Evolutionary conservation across 2,329 filamentous ascomycete species (phyloP), one percentile per base, ranked within the genome.

Genomic region (Gaeumannomyces sp.): DNA sequence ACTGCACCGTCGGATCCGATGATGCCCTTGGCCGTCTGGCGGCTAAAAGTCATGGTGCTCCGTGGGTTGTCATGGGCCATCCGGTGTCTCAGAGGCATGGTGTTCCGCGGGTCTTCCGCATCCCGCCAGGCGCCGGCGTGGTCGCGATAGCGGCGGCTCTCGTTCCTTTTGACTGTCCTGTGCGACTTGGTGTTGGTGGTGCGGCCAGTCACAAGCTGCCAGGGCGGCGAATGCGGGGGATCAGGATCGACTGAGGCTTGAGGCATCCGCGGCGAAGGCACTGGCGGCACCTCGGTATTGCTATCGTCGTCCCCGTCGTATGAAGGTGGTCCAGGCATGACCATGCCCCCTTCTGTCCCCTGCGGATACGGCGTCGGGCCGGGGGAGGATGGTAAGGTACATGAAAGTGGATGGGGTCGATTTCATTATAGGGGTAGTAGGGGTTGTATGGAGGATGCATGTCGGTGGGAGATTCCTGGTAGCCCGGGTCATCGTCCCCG

Each of bases 101-200:
- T 79, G 29, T 78, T 74, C 2, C 77, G 74, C 0, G 79, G 77
- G 65, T 80, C 79, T 64, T 76, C 74, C 13, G 76, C 66, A 11
- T 79, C 76, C 66, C 81, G 75, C 76, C 77, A 83, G 4, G 81
- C 73, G 5, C 80, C 79, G 14, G 76, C 77, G 16, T 73, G 75
- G 65, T 82, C 79, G 61, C 73, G 76, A 62, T 82, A 81, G 22
- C 78, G 76, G 59, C 75, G 73, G 27, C 71, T 71, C 61, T 78
- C 73, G 38, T 76, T 72, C 64, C 73, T 74, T 66, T 73, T 76
- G 50, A 81, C 74, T 1, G 78, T 79, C 16, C 80, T 73, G 68
- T 82, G 80, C 13, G 53, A 22, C 61, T 65, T n/a, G 19, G 29
- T 50, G 7, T 7, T 31, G 22, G 28, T 57, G 6, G 22, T 25